Percentiles rank a stretch among this genome's conserved stretches.
phyloP scores from a whole-genome alignment of 2,329 filamentous ascomycete species.

The Curvularia eragrostidis region DNA sequence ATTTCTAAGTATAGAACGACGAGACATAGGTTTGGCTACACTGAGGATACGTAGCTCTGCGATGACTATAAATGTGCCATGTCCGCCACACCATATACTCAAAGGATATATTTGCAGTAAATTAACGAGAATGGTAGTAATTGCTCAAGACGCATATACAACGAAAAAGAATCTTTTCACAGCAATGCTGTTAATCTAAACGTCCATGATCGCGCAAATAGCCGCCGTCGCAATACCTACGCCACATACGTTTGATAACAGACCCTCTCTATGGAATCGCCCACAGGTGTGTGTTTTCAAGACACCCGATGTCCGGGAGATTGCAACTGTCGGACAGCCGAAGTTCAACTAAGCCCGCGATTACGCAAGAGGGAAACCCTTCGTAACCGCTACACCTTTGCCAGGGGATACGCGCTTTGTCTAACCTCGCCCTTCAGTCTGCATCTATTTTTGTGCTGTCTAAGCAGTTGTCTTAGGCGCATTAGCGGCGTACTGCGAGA shows the following conservation, averaged over 20 bases:
- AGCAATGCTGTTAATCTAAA: not conserved
- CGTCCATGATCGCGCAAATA: not conserved
- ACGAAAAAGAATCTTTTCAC: not conserved
- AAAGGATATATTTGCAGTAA: not conserved
- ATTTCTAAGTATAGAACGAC: not conserved
- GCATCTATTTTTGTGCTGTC: not conserved
- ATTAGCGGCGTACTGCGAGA: slow-evolving; percentile 70
- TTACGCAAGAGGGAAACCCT: not conserved
- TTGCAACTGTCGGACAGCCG: not conserved
- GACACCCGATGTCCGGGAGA: not conserved
- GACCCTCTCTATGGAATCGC: not conserved
- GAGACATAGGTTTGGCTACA: not conserved
- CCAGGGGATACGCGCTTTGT: not conserved
- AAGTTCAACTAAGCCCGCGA: not conserved
- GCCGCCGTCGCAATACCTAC: not conserved
- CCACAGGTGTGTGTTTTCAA: not conserved
- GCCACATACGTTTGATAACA: not conserved
- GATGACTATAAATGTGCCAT: not conserved
- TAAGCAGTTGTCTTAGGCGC: slow-evolving; percentile 13
- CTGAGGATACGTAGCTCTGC: not conserved
- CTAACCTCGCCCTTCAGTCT: not conserved
- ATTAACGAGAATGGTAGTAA: not conserved
- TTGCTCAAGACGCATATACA: not conserved
- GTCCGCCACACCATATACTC: not conserved
- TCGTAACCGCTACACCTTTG: not conserved